phyloP scores from a whole-genome alignment of 1,284 basidiomycete species.

The Agaricales sp. region DNA sequence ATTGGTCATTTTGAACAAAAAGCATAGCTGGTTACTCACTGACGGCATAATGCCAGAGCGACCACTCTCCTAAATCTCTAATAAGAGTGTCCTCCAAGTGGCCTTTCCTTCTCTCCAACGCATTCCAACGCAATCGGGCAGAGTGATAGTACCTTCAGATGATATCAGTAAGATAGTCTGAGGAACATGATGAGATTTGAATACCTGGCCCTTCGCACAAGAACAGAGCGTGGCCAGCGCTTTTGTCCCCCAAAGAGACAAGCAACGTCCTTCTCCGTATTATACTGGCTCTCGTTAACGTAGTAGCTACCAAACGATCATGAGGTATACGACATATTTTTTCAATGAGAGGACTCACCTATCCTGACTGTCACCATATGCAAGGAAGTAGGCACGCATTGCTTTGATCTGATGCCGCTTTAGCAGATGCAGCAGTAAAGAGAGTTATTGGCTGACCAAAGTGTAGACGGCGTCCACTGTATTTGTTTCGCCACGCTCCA shows the following conservation, averaged over 20 bases:
- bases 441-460: constrained; percentile 31
- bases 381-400: constrained; percentile 55
- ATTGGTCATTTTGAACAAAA: background rate
- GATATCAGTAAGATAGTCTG: background rate
- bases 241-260: constrained; percentile 61
- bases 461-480: constrained; percentile 79
- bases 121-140: constrained; percentile 61
- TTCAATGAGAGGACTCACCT: constrained; percentile 37
- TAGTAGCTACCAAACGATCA: constrained; percentile 38
- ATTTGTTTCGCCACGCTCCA: constrained; percentile 72
- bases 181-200: constrained; percentile 4
- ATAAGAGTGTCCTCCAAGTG: constrained; percentile 69
- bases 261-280: constrained; percentile 50
- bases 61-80: constrained; percentile 76
- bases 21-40: constrained; percentile 29
- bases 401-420: constrained; percentile 39
- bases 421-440: background rate
- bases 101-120: constrained; percentile 62
- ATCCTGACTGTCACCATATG: constrained; percentile 62
- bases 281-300: constrained; percentile 49
- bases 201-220: constrained; percentile 54
- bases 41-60: constrained; percentile 74
- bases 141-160: constrained; percentile 48
- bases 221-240: constrained; percentile 60
- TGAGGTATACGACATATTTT: too few relatives aligned